Evolutionary conservation across 1,284 basidiomycete species (phyloP).

Genomic region (Sparassis latifolia): DNA sequence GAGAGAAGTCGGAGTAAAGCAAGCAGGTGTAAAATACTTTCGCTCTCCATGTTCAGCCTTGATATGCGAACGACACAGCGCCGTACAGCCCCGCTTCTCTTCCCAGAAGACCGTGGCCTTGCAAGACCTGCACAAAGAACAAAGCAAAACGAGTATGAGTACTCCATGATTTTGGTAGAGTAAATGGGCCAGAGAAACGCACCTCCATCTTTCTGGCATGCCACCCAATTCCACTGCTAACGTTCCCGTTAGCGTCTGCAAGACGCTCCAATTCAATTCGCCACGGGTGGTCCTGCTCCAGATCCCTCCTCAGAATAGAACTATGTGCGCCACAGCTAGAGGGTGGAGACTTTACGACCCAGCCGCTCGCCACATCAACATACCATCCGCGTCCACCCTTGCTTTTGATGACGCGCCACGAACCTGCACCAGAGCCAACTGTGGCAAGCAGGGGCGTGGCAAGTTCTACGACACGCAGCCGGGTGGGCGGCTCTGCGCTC

Average conservation of each 20-base stretch:
- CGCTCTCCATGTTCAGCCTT: constrained; percentile 44
- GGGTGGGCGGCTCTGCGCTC: constrained; percentile 53
- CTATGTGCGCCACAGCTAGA: constrained; percentile 22
- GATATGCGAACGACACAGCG: constrained; percentile 88
- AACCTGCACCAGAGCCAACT: constrained; percentile 69
- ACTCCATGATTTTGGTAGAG: neutral
- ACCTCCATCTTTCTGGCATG: constrained; percentile 98
- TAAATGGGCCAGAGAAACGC: constrained; percentile 18
- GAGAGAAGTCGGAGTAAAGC: no score
- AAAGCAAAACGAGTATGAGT: constrained; percentile 5
- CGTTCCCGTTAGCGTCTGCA: constrained; percentile 83
- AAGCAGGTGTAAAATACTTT: neutral
- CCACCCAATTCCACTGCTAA: constrained; percentile 89
- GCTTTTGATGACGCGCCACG: constrained; percentile 85
- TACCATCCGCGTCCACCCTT: constrained; percentile 96
- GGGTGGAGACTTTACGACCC: constrained; percentile 40
- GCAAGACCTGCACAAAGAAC: constrained; percentile 49
- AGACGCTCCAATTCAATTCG: constrained; percentile 64
- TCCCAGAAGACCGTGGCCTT: constrained; percentile 86
- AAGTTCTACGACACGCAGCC: constrained; percentile 85
- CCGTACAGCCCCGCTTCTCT: constrained; percentile 91
- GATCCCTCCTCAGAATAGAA: constrained; percentile 48
- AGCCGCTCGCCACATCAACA: constrained; percentile 82
- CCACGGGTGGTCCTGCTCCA: constrained; percentile 59
- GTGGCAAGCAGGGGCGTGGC: constrained; percentile 67